These are phyloP conservation scores for Cantharellus cinnabarinus DNA, from an alignment of 768 basidiomycete genomes.

Conservation along the genomic window DNA sequence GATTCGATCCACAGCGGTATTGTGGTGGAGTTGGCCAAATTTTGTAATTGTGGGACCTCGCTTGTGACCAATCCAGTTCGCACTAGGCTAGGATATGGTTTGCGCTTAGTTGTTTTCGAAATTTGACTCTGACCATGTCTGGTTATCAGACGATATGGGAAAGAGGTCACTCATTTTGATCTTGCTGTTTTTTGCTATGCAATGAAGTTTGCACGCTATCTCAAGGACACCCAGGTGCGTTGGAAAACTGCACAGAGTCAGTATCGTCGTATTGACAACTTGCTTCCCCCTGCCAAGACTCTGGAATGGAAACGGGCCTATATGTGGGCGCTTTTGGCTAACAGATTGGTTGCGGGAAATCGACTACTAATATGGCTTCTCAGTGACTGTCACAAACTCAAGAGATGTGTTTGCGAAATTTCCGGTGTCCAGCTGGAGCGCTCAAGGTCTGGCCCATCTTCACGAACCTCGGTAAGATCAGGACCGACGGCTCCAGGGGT, in stretches of 20 bases:
- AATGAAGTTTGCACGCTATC: constrained; percentile 26
- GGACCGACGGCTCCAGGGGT: neutral
- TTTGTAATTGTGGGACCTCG: no score
- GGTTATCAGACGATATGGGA: no score
- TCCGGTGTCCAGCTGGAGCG: constrained; percentile 11
- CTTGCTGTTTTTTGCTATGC: no score
- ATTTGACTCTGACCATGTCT: no score
- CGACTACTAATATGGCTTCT: neutral
- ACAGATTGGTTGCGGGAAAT: neutral
- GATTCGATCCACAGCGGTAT: no score
- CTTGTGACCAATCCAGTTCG: no score
- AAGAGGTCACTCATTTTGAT: no score
- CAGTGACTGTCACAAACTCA: constrained; percentile 56
- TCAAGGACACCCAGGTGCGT: constrained; percentile 45
- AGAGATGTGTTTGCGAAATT: constrained; percentile 41
- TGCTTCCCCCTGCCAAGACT: constrained; percentile 23
- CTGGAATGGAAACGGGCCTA: constrained; percentile 59
- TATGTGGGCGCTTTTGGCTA: constrained; percentile 32
- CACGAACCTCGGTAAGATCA: neutral
- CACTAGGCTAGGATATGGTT: no score
- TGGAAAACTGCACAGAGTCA: constrained; percentile 1
- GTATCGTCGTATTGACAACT: neutral
- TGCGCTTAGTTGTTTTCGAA: no score
- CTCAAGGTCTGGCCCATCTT: neutral
- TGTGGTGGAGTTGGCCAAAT: no score